Evolutionary conservation across 257 asterid species (phyloP), one percentile per base, ranked within the genome.

Genomic region (Rauvolfia tetraphylla): DNA sequence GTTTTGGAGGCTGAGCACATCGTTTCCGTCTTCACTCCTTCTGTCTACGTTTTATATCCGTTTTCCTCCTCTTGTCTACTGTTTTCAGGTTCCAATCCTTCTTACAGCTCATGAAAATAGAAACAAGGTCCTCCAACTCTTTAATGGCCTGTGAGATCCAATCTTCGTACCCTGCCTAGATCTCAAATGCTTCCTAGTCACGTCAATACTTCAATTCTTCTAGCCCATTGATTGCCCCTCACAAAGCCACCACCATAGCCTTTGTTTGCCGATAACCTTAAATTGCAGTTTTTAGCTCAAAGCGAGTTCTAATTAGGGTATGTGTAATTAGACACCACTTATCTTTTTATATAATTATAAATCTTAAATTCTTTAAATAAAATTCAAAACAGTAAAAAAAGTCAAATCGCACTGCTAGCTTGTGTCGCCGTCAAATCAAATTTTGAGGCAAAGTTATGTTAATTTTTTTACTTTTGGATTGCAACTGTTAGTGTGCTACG

Each of bases 21-120:
- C 68, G 6, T 79, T 76, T 80, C 41, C 3, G 56, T 49, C 71
- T 83, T 80, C 81, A 81, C 81, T 27, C 78, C 78, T 57, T 71
- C 42, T 71, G 77, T 72, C 75, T 66, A 36, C 59, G 1, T 29
- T 61, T 29, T 65, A 3, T 22, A 7, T 81, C 81, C 77, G 42
- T 74, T 83, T 79, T 83, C 83, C 82, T 27, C 75, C 82, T 44
- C 72, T 54, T 77, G 79, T 75, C 78, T 68, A 46, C 63, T 75
- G 68, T 80, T 83, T 70, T 72, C 79, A 74, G 61, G 75, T 68
- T 78, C 58, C 76, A 83, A 75, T 79, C 83, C 63, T 29, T 61
- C 8, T 84, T 80, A 81, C 88, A 81, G 68, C 80, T 73, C 87
- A 86, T 61, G 66, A 72, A 84, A 87, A 73, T 85, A 75, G 87